Evolutionary conservation across 2,329 filamentous ascomycete species (phyloP).

Genomic region (Exophiala viscosa): DNA sequence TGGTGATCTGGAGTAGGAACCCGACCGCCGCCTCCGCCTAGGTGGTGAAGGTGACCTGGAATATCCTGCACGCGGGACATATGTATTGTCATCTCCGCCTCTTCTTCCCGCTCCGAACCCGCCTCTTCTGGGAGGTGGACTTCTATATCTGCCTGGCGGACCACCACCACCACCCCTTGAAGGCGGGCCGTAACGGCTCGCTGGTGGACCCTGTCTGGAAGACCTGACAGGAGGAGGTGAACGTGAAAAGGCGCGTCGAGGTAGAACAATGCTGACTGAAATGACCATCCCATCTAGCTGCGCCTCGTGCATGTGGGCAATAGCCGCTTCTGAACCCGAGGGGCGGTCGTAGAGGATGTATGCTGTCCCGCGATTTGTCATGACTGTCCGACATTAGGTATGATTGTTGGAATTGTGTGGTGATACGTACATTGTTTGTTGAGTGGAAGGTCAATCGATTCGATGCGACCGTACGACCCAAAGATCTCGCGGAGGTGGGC

Average conservation of each 20-base stretch:
- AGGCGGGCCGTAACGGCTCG: conserved; percentile 33
- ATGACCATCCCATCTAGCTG: conserved; percentile 80
- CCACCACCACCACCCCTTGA: conserved; percentile 27
- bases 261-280: conserved; percentile 83
- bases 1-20: conserved; percentile 36
- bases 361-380: conserved; percentile 86
- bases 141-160: conserved; percentile 31
- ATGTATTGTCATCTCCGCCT: conserved; percentile 42
- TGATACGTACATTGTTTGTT: conserved; percentile 70
- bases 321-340: conserved; percentile 77
- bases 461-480: conserved; percentile 77
- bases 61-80: conserved; percentile 56
- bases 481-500: conserved; percentile 90
- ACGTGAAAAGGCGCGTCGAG: conserved; percentile 74
- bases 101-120: conserved; percentile 35
- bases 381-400: conserved; percentile 52
- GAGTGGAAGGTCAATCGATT: conserved; percentile 83
- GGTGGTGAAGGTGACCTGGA: conserved; percentile 38
- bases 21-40: conserved; percentile 38
- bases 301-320: conserved; percentile 97
- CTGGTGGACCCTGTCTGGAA: conserved; percentile 47
- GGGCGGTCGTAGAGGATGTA: conserved; percentile 82
- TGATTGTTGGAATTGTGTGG: not conserved
- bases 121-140: conserved; percentile 35
- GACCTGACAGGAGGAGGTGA: conserved; percentile 69